Base-by-base conservation (phyloP, 306 rosid species). In the Lotus japonicus region DNA sequence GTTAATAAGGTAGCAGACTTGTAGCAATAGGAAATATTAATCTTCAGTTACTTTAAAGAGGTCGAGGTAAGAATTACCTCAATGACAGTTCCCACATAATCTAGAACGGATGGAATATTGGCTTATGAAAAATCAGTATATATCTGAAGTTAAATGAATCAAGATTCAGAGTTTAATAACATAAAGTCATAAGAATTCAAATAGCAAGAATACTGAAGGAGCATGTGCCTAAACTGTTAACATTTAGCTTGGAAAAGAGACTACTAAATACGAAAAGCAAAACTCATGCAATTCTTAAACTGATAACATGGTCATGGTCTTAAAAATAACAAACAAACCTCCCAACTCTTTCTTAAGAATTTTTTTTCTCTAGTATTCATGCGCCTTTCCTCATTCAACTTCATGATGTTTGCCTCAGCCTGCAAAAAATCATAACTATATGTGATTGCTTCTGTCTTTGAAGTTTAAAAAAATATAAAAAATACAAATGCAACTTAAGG, bases 261-360 rank as follows among this genome's bases (percentile, higher is more conserved):
- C n/a, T n/a, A n/a, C n/a, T n/a, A n/a, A n/a, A n/a, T n/a, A n/a
- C n/a, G n/a, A n/a, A n/a, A n/a, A n/a, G n/a, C n/a, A n/a, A n/a
- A n/a, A n/a, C n/a, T n/a, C n/a, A n/a, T n/a, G 65, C 62, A 51
- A 43, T n/a, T 8, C 11, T 21, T 61, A 35, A 68, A 46, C 11
- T 57, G 51, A 42, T 54, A 50, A 19, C 12, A 56, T 21, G 68
- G 31, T 12, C 21, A 72, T 6, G 5, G 7, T 7, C 1, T 8
- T 36, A 12, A 10, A 56, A 71, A 43, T 41, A 23, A 66, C 42
- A 16, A 15, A 56, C 19, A 9, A 38, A 71, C 86, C 45, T 72
- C 90, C 99, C 96, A 90, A 78, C 65, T 90, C 92, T 52, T 73
- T 73, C 81, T 85, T 81, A 36, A 94, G 90, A 72, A 58, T 60